Evolutionary conservation across 441 rosid species (phyloP), one percentile per base, ranked within the genome.

Genomic region (Erysimum cheiri): DNA sequence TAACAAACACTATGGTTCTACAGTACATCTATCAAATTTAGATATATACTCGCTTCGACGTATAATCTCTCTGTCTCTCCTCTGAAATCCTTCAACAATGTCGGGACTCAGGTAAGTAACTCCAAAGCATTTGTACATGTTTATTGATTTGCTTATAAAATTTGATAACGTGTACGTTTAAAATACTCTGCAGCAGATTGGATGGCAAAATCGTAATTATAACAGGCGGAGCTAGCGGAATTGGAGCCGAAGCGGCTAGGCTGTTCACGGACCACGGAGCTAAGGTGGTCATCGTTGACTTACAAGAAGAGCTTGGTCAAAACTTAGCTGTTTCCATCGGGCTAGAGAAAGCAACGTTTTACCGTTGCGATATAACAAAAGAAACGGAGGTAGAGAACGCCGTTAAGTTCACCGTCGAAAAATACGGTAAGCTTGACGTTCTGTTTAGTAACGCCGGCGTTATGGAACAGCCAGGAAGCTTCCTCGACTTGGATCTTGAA

Each of bases 381-480:
- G 96, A 89, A 77, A 71, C 81, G 52, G 85, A 87, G 62, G 90
- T 89, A 0, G 88, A 85, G 56, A 78, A 80, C 47, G 72, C 87
- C 43, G 91, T 89, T 44, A 73, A 69, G 14, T 84, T 57, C 81
- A 60, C 84, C 0, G 31, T 89, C 26, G 65, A 79, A 19, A 84
- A 73, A 48, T 54, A 80, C 58, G 89, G 87, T 4, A 85, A 72
- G 62, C 74, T 87, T 1, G 93, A 89, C 53, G 64, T 89, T 55
- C 69, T 89, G 28, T 89, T 80, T 71, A 87, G 90, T 75, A 89
- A 89, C 33, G 96, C 96, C 0, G 96, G 91, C 6, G 72, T 87
- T 47, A 39, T 86, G 5, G 91, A 90, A 1, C 74, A 82, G 2
- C 64, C 78, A 19, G 52, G 79, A 8, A 77, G 89, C 29, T 80